Percentiles rank a stretch among this genome's conserved stretches.
These are phyloP conservation scores for Solanum sitiens DNA, from an alignment of 257 asterid genomes.

Conservation along the genomic window DNA sequence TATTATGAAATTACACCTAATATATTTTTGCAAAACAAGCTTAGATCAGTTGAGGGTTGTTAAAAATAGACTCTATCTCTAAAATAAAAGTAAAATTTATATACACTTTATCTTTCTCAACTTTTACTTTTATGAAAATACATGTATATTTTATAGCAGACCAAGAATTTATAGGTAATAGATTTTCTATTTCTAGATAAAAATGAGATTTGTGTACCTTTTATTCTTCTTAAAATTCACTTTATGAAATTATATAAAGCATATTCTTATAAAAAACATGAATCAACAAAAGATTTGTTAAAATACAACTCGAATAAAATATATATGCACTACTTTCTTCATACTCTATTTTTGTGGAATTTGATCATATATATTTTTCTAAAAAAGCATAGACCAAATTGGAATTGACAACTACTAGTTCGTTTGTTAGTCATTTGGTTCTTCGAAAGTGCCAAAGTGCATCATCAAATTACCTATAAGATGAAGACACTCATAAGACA, in stretches of 20 bases:
- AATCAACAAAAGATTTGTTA: no score
- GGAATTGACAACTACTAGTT: neutral
- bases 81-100: neutral
- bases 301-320: no score
- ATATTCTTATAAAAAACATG: no score
- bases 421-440: constrained; percentile 2
- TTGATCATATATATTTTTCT: neutral
- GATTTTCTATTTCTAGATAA: neutral
- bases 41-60: neutral
- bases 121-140: neutral
- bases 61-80: neutral
- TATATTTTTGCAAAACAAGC: no score
- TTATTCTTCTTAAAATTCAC: no score
- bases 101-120: neutral
- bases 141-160: neutral
- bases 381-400: neutral
- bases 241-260: no score
- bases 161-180: no score
- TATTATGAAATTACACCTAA: no score
- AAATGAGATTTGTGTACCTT: no score
- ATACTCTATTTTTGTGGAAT: no score
- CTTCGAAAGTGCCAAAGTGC: neutral
- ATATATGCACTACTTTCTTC: neutral
- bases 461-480: neutral
- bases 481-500: neutral